Conservation (phyloP, 2,329 filamentous ascomycete genomes). For the Aspergillus neoniger region DNA sequence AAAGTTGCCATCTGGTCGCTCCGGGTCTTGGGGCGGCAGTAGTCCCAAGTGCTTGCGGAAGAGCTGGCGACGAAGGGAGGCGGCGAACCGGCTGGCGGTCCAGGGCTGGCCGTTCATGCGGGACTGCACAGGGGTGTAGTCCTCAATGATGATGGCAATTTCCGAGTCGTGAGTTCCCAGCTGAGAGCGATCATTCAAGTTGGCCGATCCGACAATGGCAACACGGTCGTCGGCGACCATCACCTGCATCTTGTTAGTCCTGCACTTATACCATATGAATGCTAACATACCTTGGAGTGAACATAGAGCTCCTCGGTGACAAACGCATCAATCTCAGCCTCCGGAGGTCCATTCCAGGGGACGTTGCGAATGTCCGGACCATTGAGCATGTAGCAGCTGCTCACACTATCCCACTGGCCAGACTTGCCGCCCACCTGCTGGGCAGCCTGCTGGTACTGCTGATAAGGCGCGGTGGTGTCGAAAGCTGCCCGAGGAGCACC, state of each 20-base stretch:
- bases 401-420: conserved; percentile 72
- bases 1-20: conserved; percentile 60
- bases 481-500: conserved; percentile 35
- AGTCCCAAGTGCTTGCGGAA: conserved; percentile 92
- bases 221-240: conserved; percentile 85
- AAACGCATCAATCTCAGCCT: conserved; percentile 62
- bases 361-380: conserved; percentile 69
- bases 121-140: conserved; percentile 69
- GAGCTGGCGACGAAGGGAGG: conserved; percentile 76
- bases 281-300: conserved; percentile 52
- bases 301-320: conserved; percentile 66
- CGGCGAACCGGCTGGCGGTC: conserved; percentile 77
- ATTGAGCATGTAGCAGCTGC: conserved; percentile 78
- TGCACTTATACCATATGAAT: neutral
- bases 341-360: conserved; percentile 58
- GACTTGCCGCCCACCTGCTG: conserved; percentile 51
- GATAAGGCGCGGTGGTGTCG: conserved; percentile 53
- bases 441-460: conserved; percentile 72
- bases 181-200: conserved; percentile 89
- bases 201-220: conserved; percentile 82
- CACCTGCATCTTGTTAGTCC: conserved; percentile 39
- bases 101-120: conserved; percentile 78
- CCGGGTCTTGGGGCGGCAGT: conserved; percentile 69
- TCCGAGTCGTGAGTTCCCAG: conserved; percentile 89
- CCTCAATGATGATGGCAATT: conserved; percentile 85